These are phyloP conservation scores for Globisporangium rhizosaccharum DNA, from an alignment of 352 stramenopile species.

Conservation along the genomic window DNA sequence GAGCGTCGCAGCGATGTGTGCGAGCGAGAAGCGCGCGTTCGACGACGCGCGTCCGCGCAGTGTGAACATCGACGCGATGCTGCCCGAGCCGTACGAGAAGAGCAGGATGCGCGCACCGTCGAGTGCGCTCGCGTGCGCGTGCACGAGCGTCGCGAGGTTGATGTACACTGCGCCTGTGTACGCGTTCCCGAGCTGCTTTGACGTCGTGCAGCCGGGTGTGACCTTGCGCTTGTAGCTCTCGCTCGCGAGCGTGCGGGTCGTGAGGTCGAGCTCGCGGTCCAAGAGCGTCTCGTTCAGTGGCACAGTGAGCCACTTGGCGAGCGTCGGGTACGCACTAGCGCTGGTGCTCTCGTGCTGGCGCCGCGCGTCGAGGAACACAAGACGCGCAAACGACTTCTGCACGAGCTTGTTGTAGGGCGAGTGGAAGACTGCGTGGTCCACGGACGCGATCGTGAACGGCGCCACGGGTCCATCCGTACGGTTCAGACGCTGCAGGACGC, in stretches of 20 bases:
- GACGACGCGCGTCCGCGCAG: slow-evolving; percentile 35
- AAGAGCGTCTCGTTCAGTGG: slow-evolving; percentile 90
- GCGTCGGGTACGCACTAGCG: slow-evolving; percentile 18
- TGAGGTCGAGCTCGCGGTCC: slow-evolving; percentile 88
- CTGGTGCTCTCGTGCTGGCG: slow-evolving; percentile 21
- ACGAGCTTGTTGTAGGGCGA: slow-evolving; percentile 99
- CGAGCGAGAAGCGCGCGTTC: slow-evolving; percentile 74
- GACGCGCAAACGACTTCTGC: slow-evolving; percentile 92
- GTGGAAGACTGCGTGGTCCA: slow-evolving; percentile 96
- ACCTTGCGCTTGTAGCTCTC: slow-evolving; percentile 78
- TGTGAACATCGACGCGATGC: slow-evolving; percentile 94
- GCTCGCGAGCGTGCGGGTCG: slow-evolving; percentile 74
- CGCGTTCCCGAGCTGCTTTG: slow-evolving; percentile 92
- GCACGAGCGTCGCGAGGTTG: slow-evolving; percentile 92
- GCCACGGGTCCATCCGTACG: slow-evolving; percentile 24
- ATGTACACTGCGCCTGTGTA: slow-evolving; percentile 97
- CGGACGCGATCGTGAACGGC: slow-evolving; percentile 26
- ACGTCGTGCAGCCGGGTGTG: slow-evolving; percentile 78
- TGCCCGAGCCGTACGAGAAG: slow-evolving; percentile 97
- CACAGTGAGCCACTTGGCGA: slow-evolving; percentile 67
- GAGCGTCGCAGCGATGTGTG: slow-evolving; percentile 81
- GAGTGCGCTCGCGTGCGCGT: slow-evolving; percentile 38
- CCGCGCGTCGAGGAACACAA: slow-evolving; percentile 57
- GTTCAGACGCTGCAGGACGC: slow-evolving; percentile 4
- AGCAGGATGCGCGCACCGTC: slow-evolving; percentile 81